Percentiles rank a stretch among this genome's conserved stretches.
phyloP scores from a whole-genome alignment of 192 early-diverging fungal genomes.

The Backusella australiensis region DNA sequence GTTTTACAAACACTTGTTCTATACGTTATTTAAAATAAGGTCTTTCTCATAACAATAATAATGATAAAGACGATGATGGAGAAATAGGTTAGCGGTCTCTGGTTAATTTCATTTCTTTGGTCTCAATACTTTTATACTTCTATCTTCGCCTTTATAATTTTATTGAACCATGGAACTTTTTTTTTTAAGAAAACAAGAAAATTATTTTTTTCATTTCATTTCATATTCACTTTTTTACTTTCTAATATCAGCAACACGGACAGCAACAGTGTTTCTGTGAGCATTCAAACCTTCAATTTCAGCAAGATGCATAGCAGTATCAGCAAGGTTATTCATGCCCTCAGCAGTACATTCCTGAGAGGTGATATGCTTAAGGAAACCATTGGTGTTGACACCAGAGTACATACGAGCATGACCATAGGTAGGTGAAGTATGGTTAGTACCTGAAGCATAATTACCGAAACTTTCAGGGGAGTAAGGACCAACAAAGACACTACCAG shows the following conservation, averaged over 20 bases:
- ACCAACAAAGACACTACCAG: slow-evolving; percentile 97
- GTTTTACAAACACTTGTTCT: too few species aligned
- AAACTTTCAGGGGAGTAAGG: slow-evolving; percentile 93
- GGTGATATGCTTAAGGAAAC: slow-evolving; percentile 98
- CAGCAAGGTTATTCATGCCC: slow-evolving; percentile 79
- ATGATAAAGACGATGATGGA: too few species aligned
- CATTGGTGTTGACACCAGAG: slow-evolving; percentile 94
- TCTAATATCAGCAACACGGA: slow-evolving; percentile 72
- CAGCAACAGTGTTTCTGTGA: slow-evolving; percentile 94
- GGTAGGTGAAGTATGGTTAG: slow-evolving; percentile 99
- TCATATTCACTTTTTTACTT: slow-evolving; percentile 17
- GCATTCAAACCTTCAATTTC: slow-evolving; percentile 95
- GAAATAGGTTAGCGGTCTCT: too few species aligned
- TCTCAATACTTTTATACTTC: too few species aligned
- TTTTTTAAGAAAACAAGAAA: too few species aligned
- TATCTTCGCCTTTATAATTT: too few species aligned
- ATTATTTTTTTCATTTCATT: too few species aligned
- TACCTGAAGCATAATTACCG: slow-evolving; percentile 99
- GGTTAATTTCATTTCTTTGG: too few species aligned
- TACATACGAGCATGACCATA: slow-evolving; percentile 99
- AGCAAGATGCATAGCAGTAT: slow-evolving; percentile 90
- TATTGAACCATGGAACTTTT: too few species aligned
- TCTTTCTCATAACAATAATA: too few species aligned
- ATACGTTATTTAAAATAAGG: too few species aligned
- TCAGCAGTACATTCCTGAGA: slow-evolving; percentile 86